phyloP scores from a whole-genome alignment of 2,329 filamentous ascomycete genomes.

The Pseudogymnoascus sp. region DNA sequence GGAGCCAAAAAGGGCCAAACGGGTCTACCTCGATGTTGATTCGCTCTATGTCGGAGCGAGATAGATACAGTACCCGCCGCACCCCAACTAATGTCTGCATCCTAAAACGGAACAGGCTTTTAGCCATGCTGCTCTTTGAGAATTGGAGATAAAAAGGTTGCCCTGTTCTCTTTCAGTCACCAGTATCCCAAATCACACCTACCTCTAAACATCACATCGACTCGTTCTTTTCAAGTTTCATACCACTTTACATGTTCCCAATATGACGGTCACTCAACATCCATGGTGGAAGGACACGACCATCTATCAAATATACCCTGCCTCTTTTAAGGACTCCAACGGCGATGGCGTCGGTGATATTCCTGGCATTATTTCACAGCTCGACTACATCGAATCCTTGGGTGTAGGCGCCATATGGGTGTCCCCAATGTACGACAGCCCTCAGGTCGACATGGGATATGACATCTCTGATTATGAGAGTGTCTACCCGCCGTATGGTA shows the following conservation, averaged over 20 bases:
- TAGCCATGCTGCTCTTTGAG: neutral
- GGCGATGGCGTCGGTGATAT: constrained; percentile 55
- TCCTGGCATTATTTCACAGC: constrained; percentile 53
- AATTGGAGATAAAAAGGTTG: neutral
- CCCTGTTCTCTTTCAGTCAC: neutral
- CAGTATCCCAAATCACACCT: neutral
- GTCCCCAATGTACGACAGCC: constrained; percentile 58
- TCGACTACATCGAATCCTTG: constrained; percentile 54
- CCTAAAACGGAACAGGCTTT: neutral
- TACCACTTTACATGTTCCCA: neutral
- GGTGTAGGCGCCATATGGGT: constrained; percentile 62
- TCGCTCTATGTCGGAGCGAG: neutral
- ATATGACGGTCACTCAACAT: constrained; percentile 4
- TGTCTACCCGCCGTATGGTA: constrained; percentile 61
- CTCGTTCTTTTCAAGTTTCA: neutral
- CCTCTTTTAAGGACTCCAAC: constrained; percentile 51
- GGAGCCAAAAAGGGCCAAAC: neutral
- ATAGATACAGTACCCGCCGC: neutral
- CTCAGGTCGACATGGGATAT: constrained; percentile 65
- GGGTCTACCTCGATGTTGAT: neutral
- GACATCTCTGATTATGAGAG: constrained; percentile 64
- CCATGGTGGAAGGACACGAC: constrained; percentile 35
- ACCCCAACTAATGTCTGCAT: neutral
- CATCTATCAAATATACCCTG: constrained; percentile 53
- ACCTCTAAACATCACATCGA: neutral